Percentiles rank a stretch among this genome's conserved stretches.
These are phyloP conservation scores for Trichophyton rubrum DNA, from an alignment of 2,329 filamentous ascomycete genomes.

Conservation along the genomic window DNA sequence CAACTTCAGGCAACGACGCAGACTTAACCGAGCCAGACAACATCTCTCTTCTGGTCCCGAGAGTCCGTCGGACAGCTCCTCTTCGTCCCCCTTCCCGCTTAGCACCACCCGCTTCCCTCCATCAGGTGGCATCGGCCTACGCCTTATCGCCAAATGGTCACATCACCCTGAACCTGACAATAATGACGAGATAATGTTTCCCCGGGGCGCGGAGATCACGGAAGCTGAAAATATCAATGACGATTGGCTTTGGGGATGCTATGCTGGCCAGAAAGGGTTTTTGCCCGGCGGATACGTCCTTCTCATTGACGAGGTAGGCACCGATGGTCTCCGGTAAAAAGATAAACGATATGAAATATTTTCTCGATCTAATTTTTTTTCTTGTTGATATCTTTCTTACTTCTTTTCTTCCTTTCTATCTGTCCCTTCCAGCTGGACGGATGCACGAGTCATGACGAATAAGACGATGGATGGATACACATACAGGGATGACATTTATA, in stretches of 20 bases:
- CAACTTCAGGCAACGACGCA: constrained; percentile 8
- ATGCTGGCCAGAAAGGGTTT: constrained; percentile 65
- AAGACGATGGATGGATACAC: background rate
- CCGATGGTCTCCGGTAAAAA: background rate
- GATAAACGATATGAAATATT: background rate
- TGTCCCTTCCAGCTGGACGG: background rate
- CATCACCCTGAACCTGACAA: constrained; percentile 54
- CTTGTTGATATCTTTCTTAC: background rate
- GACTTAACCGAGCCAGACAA: constrained; percentile 8
- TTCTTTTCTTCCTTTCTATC: background rate
- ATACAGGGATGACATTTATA: background rate
- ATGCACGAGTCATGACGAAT: background rate
- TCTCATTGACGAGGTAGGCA: constrained; percentile 29
- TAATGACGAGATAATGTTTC: constrained; percentile 68
- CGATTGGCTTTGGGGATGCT: constrained; percentile 80
- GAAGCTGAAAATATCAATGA: constrained; percentile 81
- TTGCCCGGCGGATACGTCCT: constrained; percentile 70
- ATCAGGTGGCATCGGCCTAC: constrained; percentile 58
- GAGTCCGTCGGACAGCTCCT: constrained; percentile 3
- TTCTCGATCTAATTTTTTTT: background rate
- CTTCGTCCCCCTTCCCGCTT: background rate
- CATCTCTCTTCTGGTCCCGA: background rate
- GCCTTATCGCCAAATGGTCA: constrained; percentile 56
- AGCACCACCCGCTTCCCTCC: constrained; percentile 49
- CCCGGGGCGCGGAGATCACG: constrained; percentile 65